Percentiles rank a stretch among this genome's conserved stretches.
phyloP scores from a whole-genome alignment of 306 rosid genomes.

The Mimosa pudica region DNA sequence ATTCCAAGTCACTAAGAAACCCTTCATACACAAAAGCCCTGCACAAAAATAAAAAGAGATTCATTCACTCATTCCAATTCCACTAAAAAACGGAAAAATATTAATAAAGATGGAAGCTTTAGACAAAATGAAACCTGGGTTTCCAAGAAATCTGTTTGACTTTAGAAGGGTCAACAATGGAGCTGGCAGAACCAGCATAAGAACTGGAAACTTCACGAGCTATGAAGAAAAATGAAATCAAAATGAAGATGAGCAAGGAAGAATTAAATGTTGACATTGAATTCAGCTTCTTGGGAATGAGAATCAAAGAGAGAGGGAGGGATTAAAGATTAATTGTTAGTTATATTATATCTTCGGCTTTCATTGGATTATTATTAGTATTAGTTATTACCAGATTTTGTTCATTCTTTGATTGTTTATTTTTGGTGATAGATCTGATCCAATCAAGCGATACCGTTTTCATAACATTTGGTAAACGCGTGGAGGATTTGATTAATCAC shows the following conservation, averaged over 20 bases:
- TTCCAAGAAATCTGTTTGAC: conserved; percentile 92
- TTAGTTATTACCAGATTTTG: not conserved
- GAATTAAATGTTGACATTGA: conserved; percentile 45
- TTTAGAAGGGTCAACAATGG: conserved; percentile 85
- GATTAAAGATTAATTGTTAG: not conserved
- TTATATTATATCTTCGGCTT: not conserved
- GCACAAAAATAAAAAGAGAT: conserved; percentile 25
- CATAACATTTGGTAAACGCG: not conserved
- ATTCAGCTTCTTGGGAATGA: conserved; percentile 28
- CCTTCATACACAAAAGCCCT: conserved; percentile 93
- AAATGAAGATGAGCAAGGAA: conserved; percentile 31
- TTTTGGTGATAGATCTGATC: not conserved
- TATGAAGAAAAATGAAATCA: conserved; percentile 45
- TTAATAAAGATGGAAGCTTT: not conserved
- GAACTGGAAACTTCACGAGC: conserved; percentile 46
- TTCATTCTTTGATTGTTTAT: too few relatives aligned
- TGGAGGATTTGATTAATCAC: not conserved
- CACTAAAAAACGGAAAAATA: not conserved
- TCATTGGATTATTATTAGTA: not conserved
- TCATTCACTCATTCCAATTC: conserved; percentile 8
- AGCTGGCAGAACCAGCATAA: conserved; percentile 77
- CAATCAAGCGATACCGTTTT: not conserved
- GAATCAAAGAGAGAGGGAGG: conserved; percentile 26
- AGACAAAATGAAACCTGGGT: conserved; percentile 64
- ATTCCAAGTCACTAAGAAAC: conserved; percentile 85